Base-by-base conservation (phyloP, 257 asterid genomes). In the Buddleja alternifolia region DNA sequence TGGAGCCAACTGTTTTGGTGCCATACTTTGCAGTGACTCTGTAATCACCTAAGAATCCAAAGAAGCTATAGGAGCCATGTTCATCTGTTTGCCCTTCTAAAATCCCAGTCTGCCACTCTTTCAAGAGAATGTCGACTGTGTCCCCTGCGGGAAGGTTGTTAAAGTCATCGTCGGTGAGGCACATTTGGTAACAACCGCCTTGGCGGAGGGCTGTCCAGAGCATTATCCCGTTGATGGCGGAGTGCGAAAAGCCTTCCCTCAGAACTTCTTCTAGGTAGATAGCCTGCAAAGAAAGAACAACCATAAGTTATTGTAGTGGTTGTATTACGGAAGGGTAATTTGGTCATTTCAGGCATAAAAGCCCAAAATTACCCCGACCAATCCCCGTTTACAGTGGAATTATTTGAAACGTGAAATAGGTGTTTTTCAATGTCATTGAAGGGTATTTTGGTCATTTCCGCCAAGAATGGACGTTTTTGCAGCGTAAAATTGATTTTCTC, bases 91-190 rank as follows among this genome's bases (percentile, higher is more conserved):
- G 6, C n/a, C 82, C 92, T 20, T 39, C 66, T 19, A 72, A 44
- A n/a, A 10, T 47, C 19, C 32, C 85, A 9, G 72, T 75, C 8
- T 62, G 60, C 88, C 85, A 83, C 70, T 81, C 86, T 6, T 15
- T 63, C 20, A 85, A 42, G 11, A 89, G 67, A 63, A 44, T 76
- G 73, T 90, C 91, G 0, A 87, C 87, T 0, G 63, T 80, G 9
- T 85, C 83, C 0, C 86, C 80, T 0, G 83, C 41, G 4, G 83
- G 55, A 67, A 82, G 86, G 67, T 73, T 72, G 16, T 51, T 79
- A 70, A 90, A 85, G 44, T 76, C 72, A 37, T 62, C 39, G 69
- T 90, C 91, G 0, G 95, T 82, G 14, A 90, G 88, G 68, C 95
- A 90, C 93, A 90, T 82, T n/a, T 75, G 72, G 60, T 77, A 83